Percentiles rank a stretch among this genome's conserved stretches.
phyloP scores from a whole-genome alignment of 257 asterid species.

The Penstemon barbatus region DNA sequence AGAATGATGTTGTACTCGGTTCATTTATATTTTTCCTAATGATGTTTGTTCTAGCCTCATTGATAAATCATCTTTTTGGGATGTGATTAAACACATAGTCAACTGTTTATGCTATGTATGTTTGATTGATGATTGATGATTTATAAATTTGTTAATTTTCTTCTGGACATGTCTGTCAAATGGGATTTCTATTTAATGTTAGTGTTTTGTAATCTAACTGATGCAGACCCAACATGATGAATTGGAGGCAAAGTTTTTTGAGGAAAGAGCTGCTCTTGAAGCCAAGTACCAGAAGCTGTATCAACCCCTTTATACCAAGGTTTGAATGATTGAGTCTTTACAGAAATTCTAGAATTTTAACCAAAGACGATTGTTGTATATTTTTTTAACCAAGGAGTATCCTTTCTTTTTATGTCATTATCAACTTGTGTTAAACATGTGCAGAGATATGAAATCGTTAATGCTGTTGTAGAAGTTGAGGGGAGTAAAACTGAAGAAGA shows the following conservation, averaged over 20 bases:
- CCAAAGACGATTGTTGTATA: neutral
- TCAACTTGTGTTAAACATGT: constrained; percentile 10
- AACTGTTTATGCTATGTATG: neutral
- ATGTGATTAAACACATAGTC: neutral
- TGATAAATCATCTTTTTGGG: neutral
- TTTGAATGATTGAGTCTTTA: constrained; percentile 16
- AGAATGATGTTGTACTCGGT: no score
- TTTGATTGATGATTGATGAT: neutral
- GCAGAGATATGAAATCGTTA: constrained; percentile 65
- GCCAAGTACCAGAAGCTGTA: constrained; percentile 67
- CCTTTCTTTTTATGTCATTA: neutral
- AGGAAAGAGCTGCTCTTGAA: constrained; percentile 66
- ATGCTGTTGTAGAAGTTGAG: constrained; percentile 49
- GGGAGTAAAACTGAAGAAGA: constrained; percentile 30
- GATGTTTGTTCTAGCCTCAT: neutral
- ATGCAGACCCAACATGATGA: constrained; percentile 60
- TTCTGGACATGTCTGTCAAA: neutral
- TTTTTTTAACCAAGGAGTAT: neutral
- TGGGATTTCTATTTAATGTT: neutral
- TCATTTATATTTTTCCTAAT: no score
- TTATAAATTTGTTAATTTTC: no score
- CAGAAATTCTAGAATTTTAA: neutral
- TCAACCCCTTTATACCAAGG: constrained; percentile 59
- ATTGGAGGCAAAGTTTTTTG: constrained; percentile 55
- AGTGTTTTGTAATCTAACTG: neutral